phyloP scores from a whole-genome alignment of 2,329 filamentous ascomycete genomes.

The Penicillium hesseltinei region DNA sequence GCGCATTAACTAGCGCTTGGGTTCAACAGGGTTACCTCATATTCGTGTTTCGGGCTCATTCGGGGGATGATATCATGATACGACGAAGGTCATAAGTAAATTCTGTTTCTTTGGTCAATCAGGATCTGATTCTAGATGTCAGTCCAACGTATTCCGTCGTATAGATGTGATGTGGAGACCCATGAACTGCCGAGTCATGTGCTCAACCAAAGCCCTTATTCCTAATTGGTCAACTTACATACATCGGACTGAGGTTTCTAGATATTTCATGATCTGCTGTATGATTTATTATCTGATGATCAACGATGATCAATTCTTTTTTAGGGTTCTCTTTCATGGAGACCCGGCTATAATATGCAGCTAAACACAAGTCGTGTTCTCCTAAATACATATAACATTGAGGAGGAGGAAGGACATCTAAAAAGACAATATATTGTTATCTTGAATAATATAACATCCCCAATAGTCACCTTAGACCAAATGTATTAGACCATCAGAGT shows the following conservation, averaged over 20 bases:
- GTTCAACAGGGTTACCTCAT: not conserved
- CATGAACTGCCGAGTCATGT: not conserved
- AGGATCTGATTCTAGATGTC: not conserved
- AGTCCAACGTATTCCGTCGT: not conserved
- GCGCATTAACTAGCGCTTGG: slow-evolving; percentile 1
- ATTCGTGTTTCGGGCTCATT: not conserved
- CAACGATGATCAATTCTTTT: not conserved
- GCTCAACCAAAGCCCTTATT: not conserved
- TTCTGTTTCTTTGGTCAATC: not conserved
- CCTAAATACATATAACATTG: not conserved
- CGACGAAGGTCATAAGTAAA: not conserved
- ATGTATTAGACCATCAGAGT: not conserved
- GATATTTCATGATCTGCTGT: not conserved
- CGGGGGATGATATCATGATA: not conserved
- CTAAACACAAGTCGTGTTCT: not conserved
- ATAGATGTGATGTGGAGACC: not conserved
- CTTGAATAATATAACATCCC: not conserved
- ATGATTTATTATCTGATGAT: not conserved
- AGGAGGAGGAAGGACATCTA: not conserved
- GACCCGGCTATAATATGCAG: not conserved
- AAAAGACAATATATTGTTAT: not conserved
- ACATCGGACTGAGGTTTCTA: not conserved
- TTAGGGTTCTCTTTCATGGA: too few species aligned
- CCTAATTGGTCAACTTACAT: not conserved
- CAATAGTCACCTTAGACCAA: not conserved